A percentile compares a stretch with the other conserved stretches of the same genome.
These are phyloP conservation scores for Anastatica hierochuntica DNA, from an alignment of 345 rosid genomes.

Conservation along the genomic window DNA sequence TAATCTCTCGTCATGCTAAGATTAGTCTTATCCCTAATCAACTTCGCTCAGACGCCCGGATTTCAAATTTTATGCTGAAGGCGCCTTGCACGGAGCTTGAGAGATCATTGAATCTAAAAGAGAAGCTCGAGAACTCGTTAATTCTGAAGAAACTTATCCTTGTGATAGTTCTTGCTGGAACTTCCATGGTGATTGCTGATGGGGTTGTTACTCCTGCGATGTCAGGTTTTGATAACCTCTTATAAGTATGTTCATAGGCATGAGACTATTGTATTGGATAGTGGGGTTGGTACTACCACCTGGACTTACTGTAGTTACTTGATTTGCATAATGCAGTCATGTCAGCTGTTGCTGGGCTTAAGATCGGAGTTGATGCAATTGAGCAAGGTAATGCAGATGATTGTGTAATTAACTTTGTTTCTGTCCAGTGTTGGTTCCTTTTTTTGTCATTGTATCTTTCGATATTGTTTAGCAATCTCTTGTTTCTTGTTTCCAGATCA, in stretches of 20 bases:
- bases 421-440: neutral
- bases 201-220: conserved; percentile 93
- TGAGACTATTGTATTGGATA: neutral
- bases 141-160: conserved; percentile 73
- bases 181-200: conserved; percentile 97
- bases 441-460: conserved; percentile 5
- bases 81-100: conserved; percentile 96
- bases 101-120: conserved; percentile 87
- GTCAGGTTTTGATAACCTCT: conserved; percentile 55
- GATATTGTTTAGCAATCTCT: conserved; percentile 13
- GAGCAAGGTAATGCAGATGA: conserved; percentile 45
- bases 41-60: conserved; percentile 90
- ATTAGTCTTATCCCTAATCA: conserved; percentile 95
- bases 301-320: neutral
- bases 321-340: conserved; percentile 44
- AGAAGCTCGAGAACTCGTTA: conserved; percentile 72
- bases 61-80: conserved; percentile 88
- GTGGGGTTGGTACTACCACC: neutral
- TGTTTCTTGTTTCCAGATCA: conserved; percentile 55
- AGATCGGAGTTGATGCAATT: conserved; percentile 62
- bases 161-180: conserved; percentile 84
- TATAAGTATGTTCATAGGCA: conserved; percentile 12
- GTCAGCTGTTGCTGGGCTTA: conserved; percentile 95
- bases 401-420: neutral
- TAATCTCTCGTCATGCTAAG: conserved; percentile 92